Evolutionary conservation across 2,329 filamentous ascomycete genomes (phyloP).

Genomic region (Fusarium udum): DNA sequence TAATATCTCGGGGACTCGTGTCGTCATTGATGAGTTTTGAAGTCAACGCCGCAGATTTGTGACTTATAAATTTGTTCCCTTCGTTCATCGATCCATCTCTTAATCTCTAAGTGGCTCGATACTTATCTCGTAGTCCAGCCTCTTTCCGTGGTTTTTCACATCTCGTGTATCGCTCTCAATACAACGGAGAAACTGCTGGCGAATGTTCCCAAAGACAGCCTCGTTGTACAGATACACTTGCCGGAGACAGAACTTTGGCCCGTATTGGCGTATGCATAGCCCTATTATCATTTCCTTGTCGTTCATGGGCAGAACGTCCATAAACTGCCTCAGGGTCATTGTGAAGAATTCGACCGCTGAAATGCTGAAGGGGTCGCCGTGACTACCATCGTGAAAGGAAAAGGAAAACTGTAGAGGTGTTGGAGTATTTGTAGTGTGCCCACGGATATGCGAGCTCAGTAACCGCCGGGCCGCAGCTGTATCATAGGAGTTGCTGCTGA

Average conservation of each 20-base stretch:
- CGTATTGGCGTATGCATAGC: slow-evolving; percentile 5
- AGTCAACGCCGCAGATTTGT: slow-evolving; percentile 47
- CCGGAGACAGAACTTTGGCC: neutral
- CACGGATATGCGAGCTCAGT: neutral
- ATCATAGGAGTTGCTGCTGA: neutral
- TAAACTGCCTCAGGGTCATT: slow-evolving; percentile 10
- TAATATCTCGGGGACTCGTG: slow-evolving; percentile 29
- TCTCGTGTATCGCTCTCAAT: slow-evolving; percentile 8
- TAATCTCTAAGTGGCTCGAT: slow-evolving; percentile 7
- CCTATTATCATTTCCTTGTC: slow-evolving; percentile 15
- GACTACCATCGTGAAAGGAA: neutral
- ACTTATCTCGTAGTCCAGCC: slow-evolving; percentile 24
- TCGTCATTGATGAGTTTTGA: slow-evolving; percentile 41
- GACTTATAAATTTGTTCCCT: neutral
- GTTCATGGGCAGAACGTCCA: slow-evolving; percentile 10
- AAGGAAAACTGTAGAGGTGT: slow-evolving; percentile 9
- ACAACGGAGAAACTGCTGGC: neutral
- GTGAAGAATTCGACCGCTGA: neutral
- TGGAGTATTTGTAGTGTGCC: neutral
- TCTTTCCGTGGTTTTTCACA: neutral
- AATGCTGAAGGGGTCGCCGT: neutral
- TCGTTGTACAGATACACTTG: slow-evolving; percentile 30
- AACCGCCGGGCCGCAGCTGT: neutral
- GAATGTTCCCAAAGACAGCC: slow-evolving; percentile 11
- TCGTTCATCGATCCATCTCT: neutral